Evolutionary conservation across 352 stramenopile species (phyloP).

Genomic region (Phytophthora colocasiae): DNA sequence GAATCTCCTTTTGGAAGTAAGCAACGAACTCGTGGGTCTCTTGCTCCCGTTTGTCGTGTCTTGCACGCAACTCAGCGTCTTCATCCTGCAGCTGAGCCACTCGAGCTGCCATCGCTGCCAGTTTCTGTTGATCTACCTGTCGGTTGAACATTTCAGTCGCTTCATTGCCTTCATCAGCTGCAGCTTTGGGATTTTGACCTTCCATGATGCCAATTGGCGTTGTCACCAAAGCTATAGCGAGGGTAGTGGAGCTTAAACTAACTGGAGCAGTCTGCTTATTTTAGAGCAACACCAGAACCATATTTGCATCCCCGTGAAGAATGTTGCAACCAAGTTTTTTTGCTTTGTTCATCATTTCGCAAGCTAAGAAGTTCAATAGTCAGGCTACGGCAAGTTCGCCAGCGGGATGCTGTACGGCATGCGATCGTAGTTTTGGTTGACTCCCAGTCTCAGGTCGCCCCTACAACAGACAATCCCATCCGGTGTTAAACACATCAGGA

Average conservation of each 20-base stretch:
- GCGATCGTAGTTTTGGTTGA: conserved; percentile 79
- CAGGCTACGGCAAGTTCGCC: conserved; percentile 53
- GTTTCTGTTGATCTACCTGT: conserved; percentile 70
- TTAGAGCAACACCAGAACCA: not conserved
- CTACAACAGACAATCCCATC: conserved; percentile 29
- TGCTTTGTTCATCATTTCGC: no score
- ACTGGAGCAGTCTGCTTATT: conserved; percentile 2
- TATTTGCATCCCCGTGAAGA: no score
- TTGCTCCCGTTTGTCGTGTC: conserved; percentile 90
- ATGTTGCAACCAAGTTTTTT: no score
- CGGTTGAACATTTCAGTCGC: conserved; percentile 70
- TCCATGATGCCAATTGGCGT: conserved; percentile 19
- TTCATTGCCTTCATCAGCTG: conserved; percentile 21
- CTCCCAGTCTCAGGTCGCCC: conserved; percentile 69
- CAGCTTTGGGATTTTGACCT: conserved; percentile 10
- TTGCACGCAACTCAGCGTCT: conserved; percentile 79
- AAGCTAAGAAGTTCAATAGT: not conserved
- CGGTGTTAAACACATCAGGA: conserved; percentile 10
- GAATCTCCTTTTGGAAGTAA: conserved; percentile 95
- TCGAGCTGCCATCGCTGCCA: conserved; percentile 67
- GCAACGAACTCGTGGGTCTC: conserved; percentile 95
- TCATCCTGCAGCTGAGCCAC: conserved; percentile 73
- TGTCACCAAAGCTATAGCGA: not conserved
- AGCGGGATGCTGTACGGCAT: conserved; percentile 84
- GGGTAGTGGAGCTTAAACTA: no score